Evolutionary conservation across 805 yeast species (phyloP), one percentile per base, ranked within the genome.

Genomic region (Candida easanensis): DNA sequence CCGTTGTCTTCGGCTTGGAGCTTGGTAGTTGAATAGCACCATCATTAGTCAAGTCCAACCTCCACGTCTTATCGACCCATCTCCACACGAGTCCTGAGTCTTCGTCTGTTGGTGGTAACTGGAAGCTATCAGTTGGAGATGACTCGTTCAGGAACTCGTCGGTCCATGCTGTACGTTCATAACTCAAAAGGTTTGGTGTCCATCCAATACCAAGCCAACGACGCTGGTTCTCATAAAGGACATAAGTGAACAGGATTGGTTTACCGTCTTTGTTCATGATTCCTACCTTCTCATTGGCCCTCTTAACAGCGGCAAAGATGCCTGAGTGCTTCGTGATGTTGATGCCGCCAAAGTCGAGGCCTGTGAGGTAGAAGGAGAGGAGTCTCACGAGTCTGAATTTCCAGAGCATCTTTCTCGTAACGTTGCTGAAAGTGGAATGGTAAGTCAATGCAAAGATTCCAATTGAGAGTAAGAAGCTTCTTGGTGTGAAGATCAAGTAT

Each of bases 171-270:
- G 96, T 82, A 60, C 99, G 77, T 66, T 91, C 99, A 60, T 91
- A 91, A 38, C 95, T 83, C 49, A 93, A 73, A 60, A 93, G 72
- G 58, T 89, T 89, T 14, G 95, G 73, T 0, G 98, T 91, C 99
- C 99, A 91, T 11, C 99, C 99, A 54, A 91, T 87, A 13, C 97
- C 98, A 31, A 91, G 72, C 99, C 99, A 91, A 56, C 95, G 81
- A 59, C 99, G 80, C 68, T 91, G 98, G 62, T 91, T 91, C 62
- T 91, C 99, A 63, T 82, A 90, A 10, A 93, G 71, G 2, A 88
- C 97, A 64, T 88, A 91, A 4, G 97, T 90, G 64, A 90, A 93
- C 43, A 90, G 68, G 23, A 88, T 89, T 20, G 80, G 76, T 45
- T 71, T 71, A 7, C 71, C 70, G 39, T 64, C 68, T 47, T 57